These are phyloP conservation scores for Pascua sp. DNA, from an alignment of 1,284 basidiomycete genomes.

Conservation along the genomic window DNA sequence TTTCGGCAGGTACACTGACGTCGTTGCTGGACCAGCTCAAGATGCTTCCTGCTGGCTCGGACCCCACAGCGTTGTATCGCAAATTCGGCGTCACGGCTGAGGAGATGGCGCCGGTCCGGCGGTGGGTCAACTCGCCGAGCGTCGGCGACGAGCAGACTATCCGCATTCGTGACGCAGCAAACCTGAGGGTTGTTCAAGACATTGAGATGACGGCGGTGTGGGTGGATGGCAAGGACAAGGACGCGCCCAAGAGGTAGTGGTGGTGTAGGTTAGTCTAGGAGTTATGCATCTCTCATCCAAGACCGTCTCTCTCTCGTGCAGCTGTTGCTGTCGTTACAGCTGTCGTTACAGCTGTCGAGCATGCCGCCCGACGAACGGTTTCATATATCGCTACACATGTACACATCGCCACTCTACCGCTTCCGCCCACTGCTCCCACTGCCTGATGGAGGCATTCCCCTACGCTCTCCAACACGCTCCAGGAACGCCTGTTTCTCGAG, in stretches of 20 bases:
- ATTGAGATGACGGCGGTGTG: constrained; percentile 52
- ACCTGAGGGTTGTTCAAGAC: constrained; percentile 7
- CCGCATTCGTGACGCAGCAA: background rate
- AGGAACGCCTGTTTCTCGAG: constrained; percentile 46
- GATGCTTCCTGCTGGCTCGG: constrained; percentile 50
- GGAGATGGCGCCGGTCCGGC: constrained; percentile 58
- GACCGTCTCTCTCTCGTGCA: too few relatives aligned
- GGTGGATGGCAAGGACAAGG: constrained; percentile 15
- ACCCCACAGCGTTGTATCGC: constrained; percentile 48
- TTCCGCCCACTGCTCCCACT: too few relatives aligned
- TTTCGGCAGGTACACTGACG: constrained; percentile 59
- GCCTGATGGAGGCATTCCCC: background rate
- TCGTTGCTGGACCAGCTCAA: constrained; percentile 68
- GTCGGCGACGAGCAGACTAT: constrained; percentile 55
- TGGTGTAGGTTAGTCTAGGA: background rate
- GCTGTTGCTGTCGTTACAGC: too few relatives aligned
- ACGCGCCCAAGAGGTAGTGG: constrained; percentile 4
- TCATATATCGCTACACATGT: background rate
- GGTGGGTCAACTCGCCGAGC: constrained; percentile 68
- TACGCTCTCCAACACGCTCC: constrained; percentile 41
- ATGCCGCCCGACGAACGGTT: background rate
- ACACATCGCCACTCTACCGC: background rate
- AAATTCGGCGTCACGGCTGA: constrained; percentile 60
- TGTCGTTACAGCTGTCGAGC: too few relatives aligned
- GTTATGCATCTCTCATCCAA: constrained; percentile 4